phyloP scores from a whole-genome alignment of 2,329 filamentous ascomycete species.

The Phaeosphaeria sp. region DNA sequence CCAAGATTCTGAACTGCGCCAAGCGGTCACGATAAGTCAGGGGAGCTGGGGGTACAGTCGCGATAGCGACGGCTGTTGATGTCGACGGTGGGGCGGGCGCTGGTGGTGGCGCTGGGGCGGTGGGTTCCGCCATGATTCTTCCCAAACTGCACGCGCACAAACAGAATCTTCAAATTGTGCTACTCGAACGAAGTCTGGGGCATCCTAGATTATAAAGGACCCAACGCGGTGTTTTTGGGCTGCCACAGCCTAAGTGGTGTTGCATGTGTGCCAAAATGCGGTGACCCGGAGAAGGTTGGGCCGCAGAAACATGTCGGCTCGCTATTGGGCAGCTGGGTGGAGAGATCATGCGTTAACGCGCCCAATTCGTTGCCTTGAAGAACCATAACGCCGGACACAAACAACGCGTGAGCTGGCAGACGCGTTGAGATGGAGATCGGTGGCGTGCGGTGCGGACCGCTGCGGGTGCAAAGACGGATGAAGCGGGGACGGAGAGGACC shows the following conservation, averaged over 20 bases:
- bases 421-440: constrained; percentile 11
- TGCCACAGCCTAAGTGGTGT: constrained; percentile 35
- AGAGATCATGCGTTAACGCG: constrained; percentile 15
- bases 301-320: constrained; percentile 44
- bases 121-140: constrained; percentile 17
- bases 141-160: constrained; percentile 8
- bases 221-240: constrained; percentile 35
- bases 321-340: constrained; percentile 41
- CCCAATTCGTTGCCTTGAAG: constrained; percentile 39
- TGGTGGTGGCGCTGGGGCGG: constrained; percentile 17
- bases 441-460: constrained; percentile 24
- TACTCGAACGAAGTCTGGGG: constrained; percentile 26
- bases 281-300: constrained; percentile 41
- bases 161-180: constrained; percentile 6
- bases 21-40: constrained; percentile 42
- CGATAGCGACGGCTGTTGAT: constrained; percentile 3
- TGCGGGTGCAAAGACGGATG: constrained; percentile 7
- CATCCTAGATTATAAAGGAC: constrained; percentile 36
- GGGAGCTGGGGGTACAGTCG: constrained; percentile 20
- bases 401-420: constrained; percentile 35
- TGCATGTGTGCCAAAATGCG: constrained; percentile 43
- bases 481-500: constrained; percentile 7
- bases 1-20: constrained; percentile 45
- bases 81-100: constrained; percentile 19
- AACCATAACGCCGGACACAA: constrained; percentile 33